Evolutionary conservation across 176 grass and related monocot genomes (phyloP).

Genomic region (Miscanthus lutarioriparius): DNA sequence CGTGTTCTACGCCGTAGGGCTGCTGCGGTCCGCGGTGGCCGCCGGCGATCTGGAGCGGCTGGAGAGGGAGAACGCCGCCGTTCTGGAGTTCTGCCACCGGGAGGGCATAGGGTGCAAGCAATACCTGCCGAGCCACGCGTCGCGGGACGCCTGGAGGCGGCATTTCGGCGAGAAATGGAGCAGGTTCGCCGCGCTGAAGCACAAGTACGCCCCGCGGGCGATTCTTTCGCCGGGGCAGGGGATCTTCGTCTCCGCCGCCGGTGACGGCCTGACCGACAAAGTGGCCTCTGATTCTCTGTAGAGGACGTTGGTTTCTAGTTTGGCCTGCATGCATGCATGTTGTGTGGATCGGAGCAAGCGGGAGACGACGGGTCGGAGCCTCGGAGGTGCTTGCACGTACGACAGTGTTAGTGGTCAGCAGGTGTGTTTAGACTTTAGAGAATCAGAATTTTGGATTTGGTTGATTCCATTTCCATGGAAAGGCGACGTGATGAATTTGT

Average conservation of each 20-base stretch:
- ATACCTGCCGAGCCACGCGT: constrained; percentile 23
- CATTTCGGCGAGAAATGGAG: constrained; percentile 16
- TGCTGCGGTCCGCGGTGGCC: constrained; percentile 36
- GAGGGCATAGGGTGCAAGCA: not conserved
- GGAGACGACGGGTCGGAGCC: not conserved
- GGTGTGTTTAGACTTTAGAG: not conserved
- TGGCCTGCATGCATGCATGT: not conserved
- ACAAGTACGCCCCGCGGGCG: not conserved
- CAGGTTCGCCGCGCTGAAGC: constrained; percentile 17
- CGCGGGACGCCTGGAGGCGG: not conserved
- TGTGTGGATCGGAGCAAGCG: not conserved
- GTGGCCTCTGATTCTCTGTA: not conserved
- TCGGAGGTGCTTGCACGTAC: not conserved
- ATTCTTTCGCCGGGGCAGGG: constrained; percentile 23
- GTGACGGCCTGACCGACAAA: not conserved
- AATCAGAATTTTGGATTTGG: not conserved
- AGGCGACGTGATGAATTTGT: not conserved
- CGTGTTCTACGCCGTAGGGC: constrained; percentile 30
- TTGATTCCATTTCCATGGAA: not conserved
- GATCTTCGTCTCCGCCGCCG: not conserved
- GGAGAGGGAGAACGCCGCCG: constrained; percentile 31
- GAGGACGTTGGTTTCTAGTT: not conserved
- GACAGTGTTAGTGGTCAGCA: not conserved
- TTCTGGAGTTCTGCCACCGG: constrained; percentile 17
- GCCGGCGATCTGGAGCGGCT: constrained; percentile 26